Percentiles rank a stretch among this genome's conserved stretches.
Conservation (phyloP, 2,329 filamentous ascomycete genomes). For the Didymosphaeria variabile region DNA sequence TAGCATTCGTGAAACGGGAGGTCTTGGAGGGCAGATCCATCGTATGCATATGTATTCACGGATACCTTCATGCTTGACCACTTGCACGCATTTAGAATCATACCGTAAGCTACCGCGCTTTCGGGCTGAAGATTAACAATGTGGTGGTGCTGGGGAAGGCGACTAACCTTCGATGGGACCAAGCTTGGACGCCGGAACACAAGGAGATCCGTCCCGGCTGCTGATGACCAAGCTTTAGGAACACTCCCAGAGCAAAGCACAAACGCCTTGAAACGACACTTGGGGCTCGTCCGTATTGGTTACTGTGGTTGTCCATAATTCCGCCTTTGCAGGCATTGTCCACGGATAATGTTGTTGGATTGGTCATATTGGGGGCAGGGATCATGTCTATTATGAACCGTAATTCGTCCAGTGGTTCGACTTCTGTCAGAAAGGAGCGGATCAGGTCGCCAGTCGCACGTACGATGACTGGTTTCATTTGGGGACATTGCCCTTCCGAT, state of each 20-base stretch:
- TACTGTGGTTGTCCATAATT: background rate
- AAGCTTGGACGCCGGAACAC: background rate
- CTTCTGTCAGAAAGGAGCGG: background rate
- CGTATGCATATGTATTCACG: background rate
- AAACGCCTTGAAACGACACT: background rate
- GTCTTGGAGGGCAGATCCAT: background rate
- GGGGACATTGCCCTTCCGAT: background rate
- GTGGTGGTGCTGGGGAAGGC: background rate
- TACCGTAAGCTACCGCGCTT: background rate
- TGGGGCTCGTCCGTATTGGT: background rate
- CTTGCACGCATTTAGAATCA: background rate
- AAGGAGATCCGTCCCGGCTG: slow-evolving; percentile 7
- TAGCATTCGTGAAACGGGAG: background rate
- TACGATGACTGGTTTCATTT: background rate
- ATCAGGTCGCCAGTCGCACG: background rate
- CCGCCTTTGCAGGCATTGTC: background rate
- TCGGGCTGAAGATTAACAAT: slow-evolving; percentile 9
- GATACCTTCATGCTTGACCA: background rate
- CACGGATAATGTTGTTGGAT: background rate
- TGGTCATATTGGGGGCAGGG: background rate
- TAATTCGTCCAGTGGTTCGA: background rate
- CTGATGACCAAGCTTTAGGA: slow-evolving; percentile 7
- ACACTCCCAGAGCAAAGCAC: background rate
- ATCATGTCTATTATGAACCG: background rate
- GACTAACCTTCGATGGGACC: background rate